Evolutionary conservation across 2,329 filamentous ascomycete species (phyloP).

Genomic region (Epichloe hybrida): DNA sequence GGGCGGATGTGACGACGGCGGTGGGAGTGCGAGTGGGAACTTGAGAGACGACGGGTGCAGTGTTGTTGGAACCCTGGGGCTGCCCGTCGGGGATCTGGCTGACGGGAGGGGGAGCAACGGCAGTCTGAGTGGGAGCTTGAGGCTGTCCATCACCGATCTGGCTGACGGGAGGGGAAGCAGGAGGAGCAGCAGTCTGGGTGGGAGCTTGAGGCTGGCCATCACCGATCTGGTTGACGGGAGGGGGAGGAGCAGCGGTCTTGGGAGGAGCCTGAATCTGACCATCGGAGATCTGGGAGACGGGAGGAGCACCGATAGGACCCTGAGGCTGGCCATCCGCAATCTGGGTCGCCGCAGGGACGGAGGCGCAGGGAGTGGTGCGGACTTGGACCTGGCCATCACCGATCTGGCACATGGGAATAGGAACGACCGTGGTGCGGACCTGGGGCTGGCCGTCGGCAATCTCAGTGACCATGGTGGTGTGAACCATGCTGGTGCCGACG

Average conservation of each 20-base stretch:
- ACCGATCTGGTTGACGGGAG: slow-evolving; percentile 25
- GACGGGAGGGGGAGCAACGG: slow-evolving; percentile 11
- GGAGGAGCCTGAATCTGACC: slow-evolving; percentile 13
- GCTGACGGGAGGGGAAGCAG: slow-evolving; percentile 20
- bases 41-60: slow-evolving; percentile 8
- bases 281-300: slow-evolving; percentile 29
- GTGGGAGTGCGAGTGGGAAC: slow-evolving; percentile 9
- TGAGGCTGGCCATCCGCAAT: slow-evolving; percentile 19
- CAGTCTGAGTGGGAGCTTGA: slow-evolving; percentile 31
- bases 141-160: slow-evolving; percentile 36
- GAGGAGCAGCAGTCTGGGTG: slow-evolving; percentile 25
- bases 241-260: not conserved
- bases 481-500: slow-evolving; percentile 31
- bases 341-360: slow-evolving; percentile 18
- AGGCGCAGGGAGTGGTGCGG: slow-evolving; percentile 31
- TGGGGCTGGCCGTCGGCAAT: slow-evolving; percentile 36
- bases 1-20: not conserved
- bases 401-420: slow-evolving; percentile 38
- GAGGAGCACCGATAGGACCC: slow-evolving; percentile 9
- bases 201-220: slow-evolving; percentile 36
- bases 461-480: slow-evolving; percentile 36
- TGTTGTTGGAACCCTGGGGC: slow-evolving; percentile 14
- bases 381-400: slow-evolving; percentile 35
- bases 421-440: slow-evolving; percentile 29
- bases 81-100: slow-evolving; percentile 20